These are phyloP conservation scores for Boletus sp. DNA, from an alignment of 768 basidiomycete species.

Conservation along the genomic window DNA sequence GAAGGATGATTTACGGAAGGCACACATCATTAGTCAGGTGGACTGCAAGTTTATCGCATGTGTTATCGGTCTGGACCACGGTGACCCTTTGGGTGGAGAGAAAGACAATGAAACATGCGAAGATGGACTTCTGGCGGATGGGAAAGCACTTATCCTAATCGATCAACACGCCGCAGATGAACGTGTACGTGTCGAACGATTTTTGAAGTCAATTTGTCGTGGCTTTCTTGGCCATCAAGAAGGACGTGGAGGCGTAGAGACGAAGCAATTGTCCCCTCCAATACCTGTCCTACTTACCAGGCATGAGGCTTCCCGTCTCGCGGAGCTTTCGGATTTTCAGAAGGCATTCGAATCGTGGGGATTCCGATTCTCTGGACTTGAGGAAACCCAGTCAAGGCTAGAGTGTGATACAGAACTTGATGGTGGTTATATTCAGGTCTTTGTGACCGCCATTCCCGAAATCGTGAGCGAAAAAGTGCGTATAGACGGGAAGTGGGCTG, in stretches of 20 bases:
- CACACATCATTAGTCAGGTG: conserved; percentile 75
- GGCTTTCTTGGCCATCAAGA: conserved; percentile 53
- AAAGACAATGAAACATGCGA: conserved; percentile 16
- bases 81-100: conserved; percentile 14
- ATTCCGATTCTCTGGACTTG: conserved; percentile 48
- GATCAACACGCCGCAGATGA: conserved; percentile 99
- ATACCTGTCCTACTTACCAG: conserved; percentile 63
- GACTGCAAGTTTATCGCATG: conserved; percentile 92
- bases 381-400: conserved; percentile 20
- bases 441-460: conserved; percentile 62
- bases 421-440: conserved; percentile 59
- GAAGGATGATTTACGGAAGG: conserved; percentile 53
- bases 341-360: conserved; percentile 69
- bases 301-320: conserved; percentile 57
- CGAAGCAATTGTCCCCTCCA: conserved; percentile 49
- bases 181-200: conserved; percentile 84
- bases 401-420: conserved; percentile 18
- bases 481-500: not conserved
- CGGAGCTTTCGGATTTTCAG: conserved; percentile 39
- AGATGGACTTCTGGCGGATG: conserved; percentile 13
- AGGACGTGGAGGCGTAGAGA: conserved; percentile 36
- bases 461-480: conserved; percentile 68
- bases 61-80: conserved; percentile 37
- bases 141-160: conserved; percentile 62
- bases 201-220: conserved; percentile 70